These are phyloP conservation scores for Talaromyces marneffei DNA, from an alignment of 2,329 filamentous ascomycete species.

Conservation along the genomic window DNA sequence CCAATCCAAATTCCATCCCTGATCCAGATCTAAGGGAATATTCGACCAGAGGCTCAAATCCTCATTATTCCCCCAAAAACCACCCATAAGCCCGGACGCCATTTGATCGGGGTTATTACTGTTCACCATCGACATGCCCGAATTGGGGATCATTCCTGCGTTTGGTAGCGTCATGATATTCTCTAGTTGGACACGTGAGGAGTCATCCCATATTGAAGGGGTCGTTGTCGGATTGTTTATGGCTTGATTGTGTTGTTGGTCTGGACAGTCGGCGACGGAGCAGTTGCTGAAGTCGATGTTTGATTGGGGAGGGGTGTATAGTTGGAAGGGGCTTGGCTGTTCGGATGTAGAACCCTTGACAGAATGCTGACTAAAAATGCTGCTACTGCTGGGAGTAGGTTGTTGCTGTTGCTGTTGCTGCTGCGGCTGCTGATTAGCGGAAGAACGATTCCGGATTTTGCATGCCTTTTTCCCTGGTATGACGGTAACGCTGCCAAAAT, in stretches of 20 bases:
- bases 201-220: constrained; percentile 16
- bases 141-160: constrained; percentile 18
- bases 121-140: constrained; percentile 9
- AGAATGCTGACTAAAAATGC: constrained; percentile 1
- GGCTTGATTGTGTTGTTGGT: background rate
- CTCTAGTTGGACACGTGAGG: constrained; percentile 19
- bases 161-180: constrained; percentile 18
- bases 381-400: constrained; percentile 7
- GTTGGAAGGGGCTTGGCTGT: constrained; percentile 15
- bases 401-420: background rate
- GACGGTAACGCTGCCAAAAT: constrained; percentile 42
- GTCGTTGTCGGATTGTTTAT: background rate
- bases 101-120: background rate
- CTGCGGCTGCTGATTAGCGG: background rate
- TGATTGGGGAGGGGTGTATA: constrained; percentile 25
- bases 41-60: constrained; percentile 24
- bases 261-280: constrained; percentile 6
- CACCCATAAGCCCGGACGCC: background rate
- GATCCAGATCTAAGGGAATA: constrained; percentile 29
- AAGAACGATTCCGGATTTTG: background rate
- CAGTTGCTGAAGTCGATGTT: constrained; percentile 11
- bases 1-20: constrained; percentile 38
- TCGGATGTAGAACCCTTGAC: constrained; percentile 14
- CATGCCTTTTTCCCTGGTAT: constrained; percentile 27
- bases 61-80: constrained; percentile 21